phyloP scores from a whole-genome alignment of 495 filamentous ascomycete species.

The Apiosordaria backusii region DNA sequence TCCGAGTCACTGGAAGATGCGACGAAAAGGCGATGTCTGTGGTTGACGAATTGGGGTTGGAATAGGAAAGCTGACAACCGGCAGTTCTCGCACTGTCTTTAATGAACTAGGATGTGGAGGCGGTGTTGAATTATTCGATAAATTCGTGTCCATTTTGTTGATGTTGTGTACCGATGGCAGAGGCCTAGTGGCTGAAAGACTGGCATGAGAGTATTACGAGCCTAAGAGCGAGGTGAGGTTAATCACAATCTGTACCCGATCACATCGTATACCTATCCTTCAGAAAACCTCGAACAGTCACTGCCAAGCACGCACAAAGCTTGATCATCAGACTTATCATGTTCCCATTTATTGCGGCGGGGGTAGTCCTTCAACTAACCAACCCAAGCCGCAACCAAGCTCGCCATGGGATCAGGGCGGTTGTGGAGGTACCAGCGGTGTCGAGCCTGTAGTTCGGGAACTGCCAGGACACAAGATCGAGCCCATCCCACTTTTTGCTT shows the following conservation, averaged over 20 bases:
- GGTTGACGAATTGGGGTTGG: too few species aligned
- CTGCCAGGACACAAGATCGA: constrained; percentile 8
- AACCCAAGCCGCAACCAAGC: constrained; percentile 6
- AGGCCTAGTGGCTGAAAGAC: not conserved
- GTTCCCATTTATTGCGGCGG: not conserved
- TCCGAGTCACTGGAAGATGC: too few species aligned
- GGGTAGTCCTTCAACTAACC: constrained; percentile 9
- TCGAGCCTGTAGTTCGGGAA: constrained; percentile 1
- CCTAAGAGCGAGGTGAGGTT: not conserved
- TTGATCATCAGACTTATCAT: constrained; percentile 6
- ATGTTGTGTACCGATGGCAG: not conserved
- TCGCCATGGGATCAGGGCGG: constrained; percentile 6
- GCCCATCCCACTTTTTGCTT: constrained; percentile 25
- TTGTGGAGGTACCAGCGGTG: not conserved
- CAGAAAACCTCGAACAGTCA: not conserved
- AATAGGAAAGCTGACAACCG: not conserved
- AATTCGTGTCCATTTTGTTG: not conserved
- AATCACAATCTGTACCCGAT: not conserved
- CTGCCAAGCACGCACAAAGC: not conserved
- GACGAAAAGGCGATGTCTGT: too few species aligned
- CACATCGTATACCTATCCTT: not conserved
- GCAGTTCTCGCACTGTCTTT: too few species aligned
- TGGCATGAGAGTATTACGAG: not conserved
- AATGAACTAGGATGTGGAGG: not conserved
- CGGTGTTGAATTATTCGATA: not conserved